Percentiles rank a stretch among this genome's conserved stretches.
phyloP scores from a whole-genome alignment of 2,329 filamentous ascomycete species.

The Exutisphaerella laricina region DNA sequence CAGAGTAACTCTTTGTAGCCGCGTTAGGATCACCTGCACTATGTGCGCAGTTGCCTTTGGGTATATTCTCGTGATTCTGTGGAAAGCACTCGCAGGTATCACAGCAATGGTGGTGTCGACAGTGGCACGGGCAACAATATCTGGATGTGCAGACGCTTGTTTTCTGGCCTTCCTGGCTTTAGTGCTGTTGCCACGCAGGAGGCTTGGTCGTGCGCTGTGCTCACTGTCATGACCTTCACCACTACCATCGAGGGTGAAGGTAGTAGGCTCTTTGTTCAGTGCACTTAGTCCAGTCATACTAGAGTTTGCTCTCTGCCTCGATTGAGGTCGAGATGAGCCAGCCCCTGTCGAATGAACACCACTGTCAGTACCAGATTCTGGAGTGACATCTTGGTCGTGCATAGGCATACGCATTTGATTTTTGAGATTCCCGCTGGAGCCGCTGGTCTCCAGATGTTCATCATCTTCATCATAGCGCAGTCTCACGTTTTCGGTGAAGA shows the following conservation, averaged over 20 bases:
- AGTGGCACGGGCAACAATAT: slow-evolving; percentile 92
- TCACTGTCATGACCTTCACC: slow-evolving; percentile 19
- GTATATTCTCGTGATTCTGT: slow-evolving; percentile 85
- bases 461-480: slow-evolving; percentile 66
- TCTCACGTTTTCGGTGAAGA: slow-evolving; percentile 93
- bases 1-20: slow-evolving; percentile 89
- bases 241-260: slow-evolving; percentile 25
- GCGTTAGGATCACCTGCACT: slow-evolving; percentile 91
- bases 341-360: slow-evolving; percentile 20
- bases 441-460: slow-evolving; percentile 34
- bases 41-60: slow-evolving; percentile 96
- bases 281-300: slow-evolving; percentile 10
- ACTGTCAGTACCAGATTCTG: slow-evolving; percentile 25
- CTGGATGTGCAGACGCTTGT: slow-evolving; percentile 79
- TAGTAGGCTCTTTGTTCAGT: slow-evolving; percentile 28
- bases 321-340: slow-evolving; percentile 21
- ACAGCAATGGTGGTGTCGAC: slow-evolving; percentile 98
- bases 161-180: slow-evolving; percentile 31
- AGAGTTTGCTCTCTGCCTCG: slow-evolving; percentile 25
- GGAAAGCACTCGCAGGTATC: slow-evolving; percentile 93
- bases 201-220: slow-evolving; percentile 26
- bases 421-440: slow-evolving; percentile 21
- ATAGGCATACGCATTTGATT: slow-evolving; percentile 21
- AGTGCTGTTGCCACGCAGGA: slow-evolving; percentile 16
- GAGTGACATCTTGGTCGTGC: slow-evolving; percentile 20